phyloP scores from a whole-genome alignment of 441 rosid genomes.

The Macaranga tanarius region DNA sequence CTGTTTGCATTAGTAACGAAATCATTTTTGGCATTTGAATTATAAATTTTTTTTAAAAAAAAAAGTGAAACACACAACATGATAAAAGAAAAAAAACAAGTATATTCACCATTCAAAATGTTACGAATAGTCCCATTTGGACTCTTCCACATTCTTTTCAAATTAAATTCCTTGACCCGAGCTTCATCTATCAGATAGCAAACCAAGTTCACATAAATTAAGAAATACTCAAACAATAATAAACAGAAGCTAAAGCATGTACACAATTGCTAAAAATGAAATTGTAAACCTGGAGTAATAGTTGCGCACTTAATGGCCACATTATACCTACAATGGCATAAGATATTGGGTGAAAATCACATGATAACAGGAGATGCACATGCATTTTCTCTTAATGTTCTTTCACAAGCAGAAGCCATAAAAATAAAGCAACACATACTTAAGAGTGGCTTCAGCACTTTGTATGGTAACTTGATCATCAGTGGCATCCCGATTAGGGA shows the following conservation, averaged over 20 bases:
- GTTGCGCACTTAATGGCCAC: conserved; percentile 97
- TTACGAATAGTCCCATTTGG: conserved; percentile 94
- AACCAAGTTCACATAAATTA: neutral
- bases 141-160: conserved; percentile 93
- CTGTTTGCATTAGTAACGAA: too few species aligned
- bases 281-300: conserved; percentile 73
- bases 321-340: conserved; percentile 54
- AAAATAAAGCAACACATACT: conserved; percentile 36
- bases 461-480: conserved; percentile 81
- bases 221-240: neutral
- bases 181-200: conserved; percentile 59
- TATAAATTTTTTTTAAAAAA: too few species aligned
- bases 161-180: conserved; percentile 71
- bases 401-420: neutral
- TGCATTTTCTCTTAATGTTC: neutral
- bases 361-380: neutral
- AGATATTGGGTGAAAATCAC: neutral
- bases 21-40: too few species aligned
- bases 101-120: conserved; percentile 67
- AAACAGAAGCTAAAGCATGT: neutral
- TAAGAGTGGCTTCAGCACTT: conserved; percentile 94
- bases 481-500: conserved; percentile 86
- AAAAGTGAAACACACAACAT: conserved; percentile 5
- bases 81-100: neutral
- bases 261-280: neutral